Percentiles rank a stretch among this genome's conserved stretches.
Evolutionary conservation across 2,329 filamentous ascomycete genomes (phyloP).

Genomic region (Parasarocladium wereldwijsianum): DNA sequence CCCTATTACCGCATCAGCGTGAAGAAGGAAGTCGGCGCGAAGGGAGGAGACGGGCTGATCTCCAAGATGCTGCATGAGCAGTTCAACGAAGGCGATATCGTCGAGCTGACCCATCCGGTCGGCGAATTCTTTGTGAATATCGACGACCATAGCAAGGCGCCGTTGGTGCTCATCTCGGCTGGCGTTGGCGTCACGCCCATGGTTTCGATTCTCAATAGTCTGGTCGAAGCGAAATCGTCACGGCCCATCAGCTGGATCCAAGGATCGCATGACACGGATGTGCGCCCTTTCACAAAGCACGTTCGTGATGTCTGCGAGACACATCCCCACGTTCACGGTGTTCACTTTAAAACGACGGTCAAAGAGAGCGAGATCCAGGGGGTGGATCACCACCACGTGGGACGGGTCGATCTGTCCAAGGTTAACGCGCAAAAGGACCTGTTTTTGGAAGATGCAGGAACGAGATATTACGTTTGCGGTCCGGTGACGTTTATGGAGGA

Average conservation of each 20-base stretch:
- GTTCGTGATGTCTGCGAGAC: slow-evolving; percentile 25
- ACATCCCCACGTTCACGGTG: slow-evolving; percentile 18
- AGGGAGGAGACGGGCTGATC: slow-evolving; percentile 28
- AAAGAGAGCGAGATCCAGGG: slow-evolving; percentile 28
- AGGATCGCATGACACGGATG: slow-evolving; percentile 32
- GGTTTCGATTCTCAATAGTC: slow-evolving; percentile 47
- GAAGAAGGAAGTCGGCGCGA: slow-evolving; percentile 43
- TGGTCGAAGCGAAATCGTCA: slow-evolving; percentile 18
- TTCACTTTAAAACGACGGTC: slow-evolving; percentile 43
- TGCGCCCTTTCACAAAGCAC: slow-evolving; percentile 39
- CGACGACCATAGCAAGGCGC: slow-evolving; percentile 25
- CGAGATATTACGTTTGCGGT: slow-evolving; percentile 61
- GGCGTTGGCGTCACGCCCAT: slow-evolving; percentile 57
- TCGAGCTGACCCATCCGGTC: slow-evolving; percentile 39
- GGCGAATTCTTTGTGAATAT: slow-evolving; percentile 49
- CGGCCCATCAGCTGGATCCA: slow-evolving; percentile 50
- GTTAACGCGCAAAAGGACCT: slow-evolving; percentile 38
- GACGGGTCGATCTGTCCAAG: slow-evolving; percentile 42
- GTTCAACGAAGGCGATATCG: slow-evolving; percentile 32
- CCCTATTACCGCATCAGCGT: slow-evolving; percentile 60
- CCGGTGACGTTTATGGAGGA: slow-evolving; percentile 56
- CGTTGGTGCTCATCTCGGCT: slow-evolving; percentile 51
- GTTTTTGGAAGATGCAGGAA: slow-evolving; percentile 33
- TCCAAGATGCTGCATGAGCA: slow-evolving; percentile 36
- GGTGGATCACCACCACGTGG: slow-evolving; percentile 42